Evolutionary conservation across 75 land plant species (phyloP).

Genomic region (Pinus albicaulis): DNA sequence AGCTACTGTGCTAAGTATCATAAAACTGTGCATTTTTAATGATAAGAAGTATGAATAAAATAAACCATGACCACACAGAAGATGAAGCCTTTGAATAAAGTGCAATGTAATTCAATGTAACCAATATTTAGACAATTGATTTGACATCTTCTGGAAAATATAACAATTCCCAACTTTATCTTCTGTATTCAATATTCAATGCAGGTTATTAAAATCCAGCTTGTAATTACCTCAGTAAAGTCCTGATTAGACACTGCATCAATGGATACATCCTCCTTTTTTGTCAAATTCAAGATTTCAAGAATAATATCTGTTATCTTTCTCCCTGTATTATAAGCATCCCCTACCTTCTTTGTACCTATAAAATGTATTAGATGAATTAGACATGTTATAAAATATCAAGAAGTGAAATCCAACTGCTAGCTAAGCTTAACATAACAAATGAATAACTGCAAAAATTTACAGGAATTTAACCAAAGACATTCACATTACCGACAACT

Average conservation of each 20-base stretch:
- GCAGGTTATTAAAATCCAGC: not conserved
- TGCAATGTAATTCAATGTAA: too few species aligned
- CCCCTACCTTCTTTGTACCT: constrained; percentile 64
- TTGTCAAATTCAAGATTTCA: constrained; percentile 81
- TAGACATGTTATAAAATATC: not conserved
- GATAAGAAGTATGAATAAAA: too few species aligned
- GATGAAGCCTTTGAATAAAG: too few species aligned
- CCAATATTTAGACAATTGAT: not conserved
- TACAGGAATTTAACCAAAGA: constrained; percentile 5
- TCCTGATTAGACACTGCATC: constrained; percentile 94
- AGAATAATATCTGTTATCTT: constrained; percentile 65
- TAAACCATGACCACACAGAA: too few species aligned
- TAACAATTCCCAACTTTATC: not conserved
- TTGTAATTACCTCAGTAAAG: constrained; percentile 72
- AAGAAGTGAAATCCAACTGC: not conserved
- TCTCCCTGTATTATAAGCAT: constrained; percentile 67
- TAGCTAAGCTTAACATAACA: not conserved
- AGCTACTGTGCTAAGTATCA: too few species aligned
- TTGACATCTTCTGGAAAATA: not conserved
- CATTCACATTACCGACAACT: constrained; percentile 70
- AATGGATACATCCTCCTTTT: constrained; percentile 68
- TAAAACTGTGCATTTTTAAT: too few species aligned
- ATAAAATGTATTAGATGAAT: constrained; percentile 1
- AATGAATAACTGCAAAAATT: not conserved
- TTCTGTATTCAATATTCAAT: not conserved